Conservation (phyloP, 192 early-diverging fungal genomes). For the Tieghemiomyces parasiticus region DNA sequence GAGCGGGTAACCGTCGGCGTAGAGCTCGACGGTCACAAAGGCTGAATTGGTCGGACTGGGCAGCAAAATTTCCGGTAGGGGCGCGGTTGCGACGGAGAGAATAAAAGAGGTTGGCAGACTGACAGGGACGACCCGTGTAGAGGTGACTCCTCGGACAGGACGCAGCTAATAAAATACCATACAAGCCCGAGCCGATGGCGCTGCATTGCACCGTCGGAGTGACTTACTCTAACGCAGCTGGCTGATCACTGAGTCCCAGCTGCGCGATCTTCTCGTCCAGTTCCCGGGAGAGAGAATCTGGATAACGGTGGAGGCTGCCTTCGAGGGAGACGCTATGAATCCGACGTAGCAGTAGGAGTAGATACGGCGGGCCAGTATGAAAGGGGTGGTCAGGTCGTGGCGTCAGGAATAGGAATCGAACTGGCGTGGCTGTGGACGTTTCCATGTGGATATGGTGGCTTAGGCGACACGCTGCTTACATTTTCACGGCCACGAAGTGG, state of each 20-base stretch:
- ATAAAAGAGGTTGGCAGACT: neutral
- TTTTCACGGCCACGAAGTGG: constrained; percentile 39
- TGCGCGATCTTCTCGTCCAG: neutral
- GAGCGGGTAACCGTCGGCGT: constrained; percentile 10
- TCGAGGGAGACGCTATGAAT: neutral
- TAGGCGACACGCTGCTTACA: constrained; percentile 36
- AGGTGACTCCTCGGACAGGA: too few species aligned
- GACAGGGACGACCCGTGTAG: too few species aligned
- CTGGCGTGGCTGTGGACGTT: too few species aligned
- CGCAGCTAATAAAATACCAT: too few species aligned
- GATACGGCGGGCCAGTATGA: too few species aligned
- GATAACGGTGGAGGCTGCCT: constrained; percentile 5
- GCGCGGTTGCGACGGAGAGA: neutral
- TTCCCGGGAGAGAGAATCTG: neutral
- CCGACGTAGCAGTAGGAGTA: too few species aligned
- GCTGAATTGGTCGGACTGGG: too few species aligned
- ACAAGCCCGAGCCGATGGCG: too few species aligned
- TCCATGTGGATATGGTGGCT: too few species aligned
- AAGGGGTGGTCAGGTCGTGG: too few species aligned
- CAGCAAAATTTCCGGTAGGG: neutral
- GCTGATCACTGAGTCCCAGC: neutral
- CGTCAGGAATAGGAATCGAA: too few species aligned
- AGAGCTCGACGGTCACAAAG: constrained; percentile 10
- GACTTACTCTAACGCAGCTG: neutral
- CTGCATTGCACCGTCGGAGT: too few species aligned